Evolutionary conservation across 23 red algal species (phyloP).

Genomic region (Porphyridium purpureum): DNA sequence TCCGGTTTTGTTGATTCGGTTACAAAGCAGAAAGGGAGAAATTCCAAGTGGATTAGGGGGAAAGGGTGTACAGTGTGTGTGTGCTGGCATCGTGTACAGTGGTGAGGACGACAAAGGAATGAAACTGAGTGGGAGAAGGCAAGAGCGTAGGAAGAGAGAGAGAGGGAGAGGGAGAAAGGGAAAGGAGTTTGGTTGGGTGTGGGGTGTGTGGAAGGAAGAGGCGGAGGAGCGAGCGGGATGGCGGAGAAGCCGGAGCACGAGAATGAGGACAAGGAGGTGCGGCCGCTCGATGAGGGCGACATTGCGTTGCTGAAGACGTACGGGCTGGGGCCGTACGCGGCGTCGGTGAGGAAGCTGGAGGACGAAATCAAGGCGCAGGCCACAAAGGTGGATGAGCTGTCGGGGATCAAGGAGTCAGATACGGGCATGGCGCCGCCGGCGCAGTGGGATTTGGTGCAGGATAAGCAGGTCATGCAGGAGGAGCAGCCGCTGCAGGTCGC

Average conservation of each 20-base stretch:
- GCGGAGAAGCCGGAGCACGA: slow-evolving; percentile 25
- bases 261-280: slow-evolving; percentile 31
- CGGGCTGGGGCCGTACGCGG: slow-evolving; percentile 86
- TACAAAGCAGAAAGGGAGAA: too few relatives aligned
- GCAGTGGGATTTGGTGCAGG: slow-evolving; percentile 89
- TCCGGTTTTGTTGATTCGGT: too few relatives aligned
- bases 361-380: slow-evolving; percentile 85
- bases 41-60: too few relatives aligned
- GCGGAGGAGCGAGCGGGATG: too few relatives aligned
- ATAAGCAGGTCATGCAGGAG: slow-evolving; percentile 91
- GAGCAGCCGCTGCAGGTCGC: slow-evolving; percentile 98
- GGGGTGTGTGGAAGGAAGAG: too few relatives aligned
- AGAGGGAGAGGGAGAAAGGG: too few relatives aligned
- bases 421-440: slow-evolving; percentile 86
- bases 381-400: slow-evolving; percentile 76
- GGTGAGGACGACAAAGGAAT: too few relatives aligned
- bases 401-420: slow-evolving; percentile 84
- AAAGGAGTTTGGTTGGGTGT: too few relatives aligned
- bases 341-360: slow-evolving; percentile 67
- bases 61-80: too few relatives aligned
- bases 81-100: too few relatives aligned
- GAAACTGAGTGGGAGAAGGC: too few relatives aligned
- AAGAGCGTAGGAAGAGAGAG: too few relatives aligned
- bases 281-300: slow-evolving; percentile 86
- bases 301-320: slow-evolving; percentile 93